Evolutionary conservation across 1,139 yeast genomes (phyloP).

Genomic region (Suhomyces wounanorum): DNA sequence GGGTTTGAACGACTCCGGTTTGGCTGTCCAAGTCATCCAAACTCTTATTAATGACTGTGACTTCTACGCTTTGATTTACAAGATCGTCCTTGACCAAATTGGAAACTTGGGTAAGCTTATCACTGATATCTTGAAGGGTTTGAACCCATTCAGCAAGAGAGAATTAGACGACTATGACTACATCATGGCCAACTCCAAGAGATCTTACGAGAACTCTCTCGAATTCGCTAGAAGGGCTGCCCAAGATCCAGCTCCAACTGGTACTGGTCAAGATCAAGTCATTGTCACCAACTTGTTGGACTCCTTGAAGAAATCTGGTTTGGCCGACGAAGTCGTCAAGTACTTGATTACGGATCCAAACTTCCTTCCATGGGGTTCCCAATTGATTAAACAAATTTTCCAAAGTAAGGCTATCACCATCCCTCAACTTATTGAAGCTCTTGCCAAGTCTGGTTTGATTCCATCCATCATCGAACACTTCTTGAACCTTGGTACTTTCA

Average conservation of each 20-base stretch:
- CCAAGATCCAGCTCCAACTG: constrained; percentile 2
- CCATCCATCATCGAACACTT: constrained; percentile 41
- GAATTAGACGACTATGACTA: constrained; percentile 17
- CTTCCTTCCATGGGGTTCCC: constrained; percentile 46
- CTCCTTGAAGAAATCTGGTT: constrained; percentile 48
- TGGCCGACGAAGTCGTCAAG: constrained; percentile 44
- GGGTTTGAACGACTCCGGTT: constrained; percentile 48
- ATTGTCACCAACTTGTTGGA: constrained; percentile 44
- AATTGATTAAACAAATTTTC: constrained; percentile 37
- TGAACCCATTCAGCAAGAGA: constrained; percentile 22
- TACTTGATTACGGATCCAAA: constrained; percentile 42
- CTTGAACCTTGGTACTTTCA: constrained; percentile 43
- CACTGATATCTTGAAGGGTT: constrained; percentile 25
- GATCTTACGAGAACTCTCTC: constrained; percentile 9
- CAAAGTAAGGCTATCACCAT: constrained; percentile 33
- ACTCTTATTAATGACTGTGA: constrained; percentile 43
- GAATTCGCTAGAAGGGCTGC: constrained; percentile 13
- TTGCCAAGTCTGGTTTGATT: constrained; percentile 42
- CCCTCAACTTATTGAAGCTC: constrained; percentile 31
- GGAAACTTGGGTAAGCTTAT: constrained; percentile 34
- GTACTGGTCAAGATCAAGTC: constrained; percentile 15
- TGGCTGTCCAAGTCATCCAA: constrained; percentile 41
- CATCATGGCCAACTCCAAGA: constrained; percentile 9
- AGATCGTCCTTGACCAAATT: constrained; percentile 36
- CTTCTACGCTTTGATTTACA: constrained; percentile 44